A percentile compares a stretch with the other conserved stretches of the same genome.
These are phyloP conservation scores for Apiospora pterosperma DNA, from an alignment of 2,329 filamentous ascomycete genomes.

Conservation along the genomic window DNA sequence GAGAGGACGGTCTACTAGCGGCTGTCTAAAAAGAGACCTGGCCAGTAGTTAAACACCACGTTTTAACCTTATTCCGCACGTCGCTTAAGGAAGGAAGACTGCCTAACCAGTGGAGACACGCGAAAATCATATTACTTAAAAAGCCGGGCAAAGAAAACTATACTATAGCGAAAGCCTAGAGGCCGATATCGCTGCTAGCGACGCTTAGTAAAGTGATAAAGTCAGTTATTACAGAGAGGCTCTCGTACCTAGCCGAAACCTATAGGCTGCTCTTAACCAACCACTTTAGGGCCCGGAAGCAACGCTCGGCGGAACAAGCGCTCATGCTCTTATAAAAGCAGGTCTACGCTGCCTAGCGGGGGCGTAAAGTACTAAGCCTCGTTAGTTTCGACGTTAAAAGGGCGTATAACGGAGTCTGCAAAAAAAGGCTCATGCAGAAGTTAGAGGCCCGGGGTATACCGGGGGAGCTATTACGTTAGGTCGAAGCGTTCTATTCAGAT, in stretches of 20 bases:
- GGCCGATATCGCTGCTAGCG: conserved; percentile 23
- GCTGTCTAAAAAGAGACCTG: no score
- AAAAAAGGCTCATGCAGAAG: conserved; percentile 22
- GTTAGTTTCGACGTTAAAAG: conserved; percentile 37
- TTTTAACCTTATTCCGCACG: conserved; percentile 13
- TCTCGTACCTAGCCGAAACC: conserved; percentile 26
- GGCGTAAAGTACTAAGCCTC: conserved; percentile 26
- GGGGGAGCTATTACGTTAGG: conserved; percentile 12
- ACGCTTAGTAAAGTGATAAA: conserved; percentile 20
- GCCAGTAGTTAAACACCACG: no score
- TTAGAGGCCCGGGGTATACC: conserved; percentile 19
- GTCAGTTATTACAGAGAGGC: conserved; percentile 22
- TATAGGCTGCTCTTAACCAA: conserved; percentile 29
- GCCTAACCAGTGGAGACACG: conserved; percentile 17
- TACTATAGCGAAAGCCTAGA: conserved; percentile 17
- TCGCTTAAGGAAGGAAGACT: conserved; percentile 15
- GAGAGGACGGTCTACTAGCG: no score
- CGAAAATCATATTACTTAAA: conserved; percentile 25
- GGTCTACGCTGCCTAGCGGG: conserved; percentile 19
- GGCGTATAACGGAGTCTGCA: conserved; percentile 37
- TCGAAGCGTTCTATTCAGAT: conserved; percentile 21
- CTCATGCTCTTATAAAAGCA: conserved; percentile 25
- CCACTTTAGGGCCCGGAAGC: conserved; percentile 33
- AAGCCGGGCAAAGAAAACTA: conserved; percentile 14
- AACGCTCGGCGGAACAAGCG: conserved; percentile 30